Base-by-base conservation (phyloP, 148 eudicot genomes). In the Spergularia marina region DNA sequence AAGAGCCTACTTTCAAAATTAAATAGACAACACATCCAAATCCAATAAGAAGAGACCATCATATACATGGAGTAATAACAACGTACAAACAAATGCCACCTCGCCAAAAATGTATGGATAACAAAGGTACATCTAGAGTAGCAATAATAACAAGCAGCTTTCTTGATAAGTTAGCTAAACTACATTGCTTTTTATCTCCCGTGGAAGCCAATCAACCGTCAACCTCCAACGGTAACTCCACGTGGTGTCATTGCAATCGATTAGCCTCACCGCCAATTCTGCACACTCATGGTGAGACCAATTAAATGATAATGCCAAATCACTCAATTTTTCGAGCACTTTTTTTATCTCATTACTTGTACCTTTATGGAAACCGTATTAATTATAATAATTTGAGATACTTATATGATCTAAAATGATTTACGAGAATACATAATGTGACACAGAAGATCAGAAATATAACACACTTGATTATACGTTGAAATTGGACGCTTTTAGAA, bases 181-280 rank as follows among this genome's bases (percentile, higher is more conserved):
- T 30, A 78, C 53, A 36, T 77, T 63, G 76, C 74, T 78, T 61
- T 70, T 30, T 21, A 39, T 23, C 7, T 34, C 30, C 53, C 79
- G 83, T 81, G 65, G 60, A 81, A 73, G 81, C 41, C 65, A 77
- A 81, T 66, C 74, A 21, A 53, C 80, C 81, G 76, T 70, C 66
- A 54, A 70, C n/a, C 44, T 47, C 81, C 12, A 71, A 52, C 34
- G 51, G 12, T 53, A 18, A 65, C 4, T 55, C 75, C 81, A 82
- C 76, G 78, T 74, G 78, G 76, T 71, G 1, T 13, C 21, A 74
- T 82, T 78, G 0, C n/a, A 74, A 18, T 23, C 78, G 67, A 41
- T 21, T 11, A 9, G 18, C 7, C 6, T 55, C 59, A 80, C 82
- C 71, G 59, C 59, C 75, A 70, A 6, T 70, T 80, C 7, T 70